Evolutionary conservation across 768 basidiomycete genomes (phyloP).

Genomic region (Leccinum rimulosum): DNA sequence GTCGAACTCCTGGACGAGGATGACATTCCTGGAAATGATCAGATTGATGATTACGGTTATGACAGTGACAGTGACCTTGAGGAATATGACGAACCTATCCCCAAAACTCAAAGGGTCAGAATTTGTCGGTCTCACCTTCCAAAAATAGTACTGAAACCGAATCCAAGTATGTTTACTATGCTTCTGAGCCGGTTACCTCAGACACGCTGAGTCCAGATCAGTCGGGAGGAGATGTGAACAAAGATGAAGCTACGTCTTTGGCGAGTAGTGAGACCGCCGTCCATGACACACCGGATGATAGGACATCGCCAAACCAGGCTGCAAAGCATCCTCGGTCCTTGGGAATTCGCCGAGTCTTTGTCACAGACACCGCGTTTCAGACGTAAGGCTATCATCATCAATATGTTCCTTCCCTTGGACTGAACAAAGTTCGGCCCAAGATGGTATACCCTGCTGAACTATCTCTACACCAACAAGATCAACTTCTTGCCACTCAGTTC

Average conservation of each 20-base stretch:
- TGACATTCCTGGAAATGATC: not conserved
- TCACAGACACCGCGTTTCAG: not conserved
- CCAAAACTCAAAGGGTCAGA: not conserved
- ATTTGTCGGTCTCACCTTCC: not conserved
- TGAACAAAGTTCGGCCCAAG: not conserved
- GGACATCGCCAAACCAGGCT: not conserved
- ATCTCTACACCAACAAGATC: not conserved
- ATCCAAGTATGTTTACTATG: not conserved
- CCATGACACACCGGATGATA: not conserved
- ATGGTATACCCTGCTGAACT: not conserved
- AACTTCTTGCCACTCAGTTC: not conserved
- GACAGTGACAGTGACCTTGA: not conserved
- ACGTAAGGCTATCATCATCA: not conserved
- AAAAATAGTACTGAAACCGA: not conserved
- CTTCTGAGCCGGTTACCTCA: not conserved
- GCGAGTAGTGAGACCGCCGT: not conserved
- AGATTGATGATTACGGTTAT: not conserved
- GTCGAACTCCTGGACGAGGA: not conserved
- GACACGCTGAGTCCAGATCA: not conserved
- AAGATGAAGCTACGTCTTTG: not conserved
- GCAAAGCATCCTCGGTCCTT: not conserved
- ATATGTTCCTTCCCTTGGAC: not conserved
- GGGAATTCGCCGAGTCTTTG: not conserved
- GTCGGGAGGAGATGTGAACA: not conserved
- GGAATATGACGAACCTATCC: not conserved